Percentiles rank a stretch among this genome's conserved stretches.
phyloP scores from a whole-genome alignment of 441 rosid genomes.

The Pelargonium hybrid region DNA sequence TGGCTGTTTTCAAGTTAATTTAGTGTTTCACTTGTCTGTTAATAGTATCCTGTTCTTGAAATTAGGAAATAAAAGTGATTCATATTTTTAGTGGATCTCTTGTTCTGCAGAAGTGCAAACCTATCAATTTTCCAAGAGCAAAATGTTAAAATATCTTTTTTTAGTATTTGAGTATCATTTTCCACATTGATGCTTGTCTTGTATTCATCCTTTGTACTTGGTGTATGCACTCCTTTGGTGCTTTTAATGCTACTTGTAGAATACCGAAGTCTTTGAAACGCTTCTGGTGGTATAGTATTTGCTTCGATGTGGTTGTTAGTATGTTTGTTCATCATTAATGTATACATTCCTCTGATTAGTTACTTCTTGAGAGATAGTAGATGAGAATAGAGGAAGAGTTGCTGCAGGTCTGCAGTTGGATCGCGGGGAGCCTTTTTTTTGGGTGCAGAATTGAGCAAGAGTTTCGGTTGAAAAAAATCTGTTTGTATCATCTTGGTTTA shows the following conservation, averaged over 20 bases:
- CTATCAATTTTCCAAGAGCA: not conserved
- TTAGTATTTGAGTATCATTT: not conserved
- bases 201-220: not conserved
- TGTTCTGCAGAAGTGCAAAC: not conserved
- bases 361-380: no score
- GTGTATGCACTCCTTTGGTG: not conserved
- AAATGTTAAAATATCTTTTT: not conserved
- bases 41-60: not conserved
- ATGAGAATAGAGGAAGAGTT: not conserved
- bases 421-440: no score
- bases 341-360: not conserved
- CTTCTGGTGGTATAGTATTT: not conserved
- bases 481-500: not conserved
- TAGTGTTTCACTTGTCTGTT: not conserved
- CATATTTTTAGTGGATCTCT: not conserved
- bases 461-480: no score
- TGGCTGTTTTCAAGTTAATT: not conserved
- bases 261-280: not conserved
- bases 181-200: not conserved
- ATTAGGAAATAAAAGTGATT: not conserved
- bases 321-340: not conserved
- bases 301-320: not conserved
- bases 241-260: not conserved
- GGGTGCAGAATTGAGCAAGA: no score
- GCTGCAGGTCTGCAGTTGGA: not conserved